Conservation (phyloP, 768 basidiomycete species). For the button mushroom (Agaricus bisporus) region DNA sequence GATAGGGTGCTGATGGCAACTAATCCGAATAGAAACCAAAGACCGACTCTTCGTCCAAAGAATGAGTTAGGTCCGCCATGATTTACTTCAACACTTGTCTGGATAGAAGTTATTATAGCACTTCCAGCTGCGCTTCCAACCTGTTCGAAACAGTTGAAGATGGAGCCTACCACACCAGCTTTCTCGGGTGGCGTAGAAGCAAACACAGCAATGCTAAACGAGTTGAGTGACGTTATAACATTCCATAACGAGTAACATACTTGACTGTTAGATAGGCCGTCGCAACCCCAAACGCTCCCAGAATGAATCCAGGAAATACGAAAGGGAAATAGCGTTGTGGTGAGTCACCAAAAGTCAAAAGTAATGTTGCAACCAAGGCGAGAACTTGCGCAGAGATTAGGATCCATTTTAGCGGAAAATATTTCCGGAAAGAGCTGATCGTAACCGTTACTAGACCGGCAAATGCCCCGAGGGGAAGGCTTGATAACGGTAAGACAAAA, state of each 20-base stretch:
- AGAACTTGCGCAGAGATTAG: slow-evolving; percentile 33
- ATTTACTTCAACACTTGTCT: slow-evolving; percentile 26
- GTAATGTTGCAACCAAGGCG: slow-evolving; percentile 26
- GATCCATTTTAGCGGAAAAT: slow-evolving; percentile 33
- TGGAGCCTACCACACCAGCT: slow-evolving; percentile 45
- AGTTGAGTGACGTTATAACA: slow-evolving; percentile 7
- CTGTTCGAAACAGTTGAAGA: slow-evolving; percentile 46
- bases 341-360: slow-evolving; percentile 32
- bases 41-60: neutral
- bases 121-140: slow-evolving; percentile 43
- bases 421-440: slow-evolving; percentile 24
- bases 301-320: slow-evolving; percentile 38
- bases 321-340: slow-evolving; percentile 36
- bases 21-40: neutral
- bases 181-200: slow-evolving; percentile 35
- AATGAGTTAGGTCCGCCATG: neutral
- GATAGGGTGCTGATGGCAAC: neutral
- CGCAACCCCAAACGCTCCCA: slow-evolving; percentile 39
- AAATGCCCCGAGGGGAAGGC: slow-evolving; percentile 33
- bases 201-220: slow-evolving; percentile 39
- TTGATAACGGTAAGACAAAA: slow-evolving; percentile 1
- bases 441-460: slow-evolving; percentile 27
- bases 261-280: slow-evolving; percentile 24
- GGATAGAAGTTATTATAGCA: slow-evolving; percentile 39
- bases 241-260: slow-evolving; percentile 29